Evolutionary conservation across 2,329 filamentous ascomycete genomes (phyloP), one percentile per base, ranked within the genome.

Genomic region (Penicillium sp.): DNA sequence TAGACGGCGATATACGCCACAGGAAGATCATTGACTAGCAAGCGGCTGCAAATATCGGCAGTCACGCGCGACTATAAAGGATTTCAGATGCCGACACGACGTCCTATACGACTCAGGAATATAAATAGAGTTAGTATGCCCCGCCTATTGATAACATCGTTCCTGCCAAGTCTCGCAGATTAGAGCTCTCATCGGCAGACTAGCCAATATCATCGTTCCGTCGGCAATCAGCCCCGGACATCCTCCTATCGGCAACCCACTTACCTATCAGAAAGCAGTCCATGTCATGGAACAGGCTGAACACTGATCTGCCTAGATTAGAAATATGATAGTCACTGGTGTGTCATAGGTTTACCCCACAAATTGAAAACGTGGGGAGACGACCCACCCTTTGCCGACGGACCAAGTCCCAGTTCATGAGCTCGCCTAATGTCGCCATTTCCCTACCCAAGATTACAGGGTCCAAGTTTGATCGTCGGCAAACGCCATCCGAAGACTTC

Each of bases 321-420:
- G 43, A 14, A 44, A 43, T 22, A 26, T 49, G 22, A 21, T 33
- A 14, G 11, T 49, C 19, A 53, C 49, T 24, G n/a, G 42, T 33
- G 59, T 37, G 10, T 33, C 52, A 52, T 42, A 42, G 19, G 31
- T 49, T 55, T 63, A 56, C 62, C 65, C 64, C 64, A 61, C 64
- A 64, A 56, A 61, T 56, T 57, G 9, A 33, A 57, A 59, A 57
- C 60, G 52, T 54, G 48, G 48, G 64, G 62, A 62, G 62, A 50
- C 24, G 57, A 57, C 37, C 57, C 60, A 57, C 55, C 26, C 39
- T 46, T 57, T 57, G 57, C 57, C 57, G 60, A 61, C 27, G 14
- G 24, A 42, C 4, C 26, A 24, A 37, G n/a, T 24, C 13, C 10
- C 5, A 13, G 26, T n/a, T 31, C 14, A 29, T 3, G 16, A 27